Evolutionary conservation across 2,329 filamentous ascomycete species (phyloP).

Genomic region (Incumbomyces delicatus): DNA sequence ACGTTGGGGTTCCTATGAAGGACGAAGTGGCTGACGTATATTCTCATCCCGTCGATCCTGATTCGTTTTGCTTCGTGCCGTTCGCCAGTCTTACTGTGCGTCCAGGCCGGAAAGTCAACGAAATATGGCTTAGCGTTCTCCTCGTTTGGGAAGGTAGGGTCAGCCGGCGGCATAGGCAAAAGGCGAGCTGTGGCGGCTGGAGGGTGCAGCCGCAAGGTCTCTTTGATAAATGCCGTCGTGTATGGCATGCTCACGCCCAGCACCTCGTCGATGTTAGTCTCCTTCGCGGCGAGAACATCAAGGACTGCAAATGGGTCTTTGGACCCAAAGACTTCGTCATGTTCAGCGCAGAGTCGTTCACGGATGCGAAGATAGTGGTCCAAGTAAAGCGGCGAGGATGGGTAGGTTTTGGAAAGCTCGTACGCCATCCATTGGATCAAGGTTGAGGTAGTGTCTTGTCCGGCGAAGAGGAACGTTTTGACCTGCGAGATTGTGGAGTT

Average conservation of each 20-base stretch:
- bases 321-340: conserved; percentile 42
- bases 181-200: conserved; percentile 12
- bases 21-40: conserved; percentile 18
- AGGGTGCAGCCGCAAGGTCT: conserved; percentile 29
- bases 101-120: conserved; percentile 37
- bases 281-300: conserved; percentile 7
- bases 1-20: conserved; percentile 31
- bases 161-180: conserved; percentile 38
- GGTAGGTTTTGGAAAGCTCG: conserved; percentile 13
- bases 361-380: conserved; percentile 22
- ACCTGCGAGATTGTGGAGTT: conserved; percentile 15
- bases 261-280: conserved; percentile 29
- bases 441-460: conserved; percentile 20
- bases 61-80: conserved; percentile 10
- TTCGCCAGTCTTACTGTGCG: conserved; percentile 10
- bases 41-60: conserved; percentile 14
- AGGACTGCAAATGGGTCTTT: conserved; percentile 22
- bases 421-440: conserved; percentile 19
- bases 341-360: conserved; percentile 38
- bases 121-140: conserved; percentile 43
- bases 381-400: conserved; percentile 8
- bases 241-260: conserved; percentile 43
- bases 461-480: conserved; percentile 18
- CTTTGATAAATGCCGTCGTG: conserved; percentile 33
- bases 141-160: conserved; percentile 39